phyloP scores from a whole-genome alignment of 768 basidiomycete genomes.

The Mycena rebaudengoi region DNA sequence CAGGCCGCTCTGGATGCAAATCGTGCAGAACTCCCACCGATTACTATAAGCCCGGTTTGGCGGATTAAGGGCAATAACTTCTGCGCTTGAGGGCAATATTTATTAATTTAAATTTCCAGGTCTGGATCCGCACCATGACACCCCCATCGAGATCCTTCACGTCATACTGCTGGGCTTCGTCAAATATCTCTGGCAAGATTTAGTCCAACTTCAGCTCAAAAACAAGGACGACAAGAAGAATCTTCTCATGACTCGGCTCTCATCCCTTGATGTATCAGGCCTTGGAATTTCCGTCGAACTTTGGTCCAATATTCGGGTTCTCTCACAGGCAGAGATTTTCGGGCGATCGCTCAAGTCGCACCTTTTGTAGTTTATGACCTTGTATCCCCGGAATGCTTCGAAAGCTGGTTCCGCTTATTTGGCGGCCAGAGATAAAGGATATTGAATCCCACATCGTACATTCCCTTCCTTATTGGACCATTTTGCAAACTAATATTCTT shows the following conservation, averaged over 20 bases:
- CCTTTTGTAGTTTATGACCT: constrained; percentile 48
- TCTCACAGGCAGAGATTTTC: constrained; percentile 45
- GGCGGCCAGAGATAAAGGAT: constrained; percentile 48
- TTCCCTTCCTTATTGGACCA: not conserved
- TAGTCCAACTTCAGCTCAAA: constrained; percentile 31
- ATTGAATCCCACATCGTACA: constrained; percentile 19
- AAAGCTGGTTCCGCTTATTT: constrained; percentile 50
- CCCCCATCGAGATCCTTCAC: constrained; percentile 49
- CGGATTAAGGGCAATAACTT: constrained; percentile 27
- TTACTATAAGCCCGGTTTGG: constrained; percentile 13
- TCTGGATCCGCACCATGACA: constrained; percentile 44
- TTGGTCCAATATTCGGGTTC: constrained; percentile 42
- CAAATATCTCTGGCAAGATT: constrained; percentile 56
- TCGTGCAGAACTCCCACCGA: not conserved
- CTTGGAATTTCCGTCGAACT: constrained; percentile 41
- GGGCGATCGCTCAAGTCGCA: constrained; percentile 43
- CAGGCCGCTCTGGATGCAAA: constrained; percentile 6
- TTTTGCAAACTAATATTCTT: not conserved
- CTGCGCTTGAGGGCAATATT: not conserved
- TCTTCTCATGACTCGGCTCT: constrained; percentile 35
- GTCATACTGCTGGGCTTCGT: constrained; percentile 44
- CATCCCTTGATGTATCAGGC: constrained; percentile 39
- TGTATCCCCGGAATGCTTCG: constrained; percentile 34
- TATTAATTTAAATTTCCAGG: constrained; percentile 27
- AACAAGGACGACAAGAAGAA: constrained; percentile 33